A percentile compares a stretch with the other conserved stretches of the same genome.
These are phyloP conservation scores for Cryptosporidium andersoni DNA, from an alignment of 169 alveolate genomes.

Conservation along the genomic window DNA sequence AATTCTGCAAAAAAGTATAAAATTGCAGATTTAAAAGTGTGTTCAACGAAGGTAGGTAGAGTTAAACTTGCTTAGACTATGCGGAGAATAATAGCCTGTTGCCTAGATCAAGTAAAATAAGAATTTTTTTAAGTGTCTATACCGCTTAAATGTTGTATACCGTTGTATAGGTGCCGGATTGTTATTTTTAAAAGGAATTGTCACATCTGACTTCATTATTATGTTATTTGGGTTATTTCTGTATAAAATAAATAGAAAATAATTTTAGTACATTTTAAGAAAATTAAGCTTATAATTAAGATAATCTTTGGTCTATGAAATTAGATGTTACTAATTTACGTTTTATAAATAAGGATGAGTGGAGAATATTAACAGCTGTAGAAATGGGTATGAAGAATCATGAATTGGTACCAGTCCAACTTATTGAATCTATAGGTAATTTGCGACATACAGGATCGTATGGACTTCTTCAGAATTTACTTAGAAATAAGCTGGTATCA, in stretches of 20 bases:
- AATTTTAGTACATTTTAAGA: not conserved
- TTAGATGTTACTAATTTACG: slow-evolving; percentile 72
- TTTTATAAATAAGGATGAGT: slow-evolving; percentile 86
- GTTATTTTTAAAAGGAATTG: too few relatives aligned
- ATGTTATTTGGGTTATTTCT: too few relatives aligned
- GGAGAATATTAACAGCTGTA: slow-evolving; percentile 93
- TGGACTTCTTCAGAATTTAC: slow-evolving; percentile 85
- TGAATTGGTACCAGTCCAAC: slow-evolving; percentile 94
- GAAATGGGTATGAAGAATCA: slow-evolving; percentile 99
- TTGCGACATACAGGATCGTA: slow-evolving; percentile 88
- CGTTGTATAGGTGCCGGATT: too few relatives aligned
- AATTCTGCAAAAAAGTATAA: too few relatives aligned
- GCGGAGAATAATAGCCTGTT: too few relatives aligned
- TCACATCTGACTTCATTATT: too few relatives aligned
- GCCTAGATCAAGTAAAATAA: not conserved
- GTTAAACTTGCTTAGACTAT: too few relatives aligned
- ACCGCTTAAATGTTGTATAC: not conserved
- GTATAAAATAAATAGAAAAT: not conserved
- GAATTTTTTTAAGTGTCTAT: not conserved
- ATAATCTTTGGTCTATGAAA: slow-evolving; percentile 45
- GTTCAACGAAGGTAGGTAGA: too few relatives aligned
- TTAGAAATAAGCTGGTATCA: slow-evolving; percentile 91
- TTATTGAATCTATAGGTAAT: slow-evolving; percentile 95
- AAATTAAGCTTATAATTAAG: not conserved
- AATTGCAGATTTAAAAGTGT: too few relatives aligned